Evolutionary conservation across 345 rosid species (phyloP).

Genomic region (Corchorus capsularis): DNA sequence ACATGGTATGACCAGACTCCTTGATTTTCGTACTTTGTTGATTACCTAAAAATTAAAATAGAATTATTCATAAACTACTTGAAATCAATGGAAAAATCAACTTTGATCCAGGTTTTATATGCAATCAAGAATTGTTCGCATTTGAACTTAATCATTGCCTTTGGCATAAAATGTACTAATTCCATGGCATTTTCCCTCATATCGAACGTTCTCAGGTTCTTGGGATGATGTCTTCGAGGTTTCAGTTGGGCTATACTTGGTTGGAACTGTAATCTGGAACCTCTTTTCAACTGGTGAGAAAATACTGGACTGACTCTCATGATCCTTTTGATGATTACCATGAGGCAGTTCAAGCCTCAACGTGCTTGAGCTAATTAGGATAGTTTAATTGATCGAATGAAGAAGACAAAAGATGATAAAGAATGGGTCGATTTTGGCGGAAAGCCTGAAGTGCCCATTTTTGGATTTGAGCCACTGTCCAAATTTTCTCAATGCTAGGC

Average conservation of each 20-base stretch:
- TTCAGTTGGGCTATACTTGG: slow-evolving; percentile 84
- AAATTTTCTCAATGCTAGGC: slow-evolving; percentile 22
- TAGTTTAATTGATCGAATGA: slow-evolving; percentile 10
- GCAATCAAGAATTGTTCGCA: neutral
- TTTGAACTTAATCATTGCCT: neutral
- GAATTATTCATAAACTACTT: neutral
- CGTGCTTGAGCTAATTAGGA: slow-evolving; percentile 21
- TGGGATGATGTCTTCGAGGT: slow-evolving; percentile 96
- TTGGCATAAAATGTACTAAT: neutral
- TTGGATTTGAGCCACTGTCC: slow-evolving; percentile 23
- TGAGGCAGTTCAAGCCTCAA: slow-evolving; percentile 13
- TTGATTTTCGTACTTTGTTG: neutral
- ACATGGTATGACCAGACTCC: slow-evolving; percentile 52
- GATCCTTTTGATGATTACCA: slow-evolving; percentile 2
- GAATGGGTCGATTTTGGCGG: neutral
- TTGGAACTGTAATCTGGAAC: slow-evolving; percentile 87
- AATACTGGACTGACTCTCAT: slow-evolving; percentile 55
- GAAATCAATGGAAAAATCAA: neutral
- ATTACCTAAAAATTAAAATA: neutral
- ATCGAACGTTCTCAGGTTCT: slow-evolving; percentile 53
- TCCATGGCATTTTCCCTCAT: neutral
- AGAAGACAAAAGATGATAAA: neutral
- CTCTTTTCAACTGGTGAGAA: slow-evolving; percentile 90
- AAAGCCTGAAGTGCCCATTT: neutral
- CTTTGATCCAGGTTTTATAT: neutral